Evolutionary conservation across 1,284 basidiomycete species (phyloP).

Genomic region (Boletus albobrunnescens): DNA sequence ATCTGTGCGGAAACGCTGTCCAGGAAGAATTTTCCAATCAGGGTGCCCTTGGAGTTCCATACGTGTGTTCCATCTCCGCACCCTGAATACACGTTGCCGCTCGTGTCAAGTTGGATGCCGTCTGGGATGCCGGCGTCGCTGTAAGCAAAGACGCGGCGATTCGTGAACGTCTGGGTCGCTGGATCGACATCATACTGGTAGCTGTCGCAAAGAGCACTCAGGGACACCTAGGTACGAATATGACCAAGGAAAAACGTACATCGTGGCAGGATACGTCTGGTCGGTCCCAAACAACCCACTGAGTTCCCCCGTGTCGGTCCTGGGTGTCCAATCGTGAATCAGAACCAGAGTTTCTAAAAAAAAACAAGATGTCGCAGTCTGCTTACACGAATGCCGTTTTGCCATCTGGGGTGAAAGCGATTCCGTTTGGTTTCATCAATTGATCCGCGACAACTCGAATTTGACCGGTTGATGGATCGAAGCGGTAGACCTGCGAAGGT

Average conservation of each 20-base stretch:
- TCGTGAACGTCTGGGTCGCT: conserved; percentile 50
- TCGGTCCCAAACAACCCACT: conserved; percentile 53
- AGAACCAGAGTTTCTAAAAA: no score
- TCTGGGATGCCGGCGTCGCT: conserved; percentile 66
- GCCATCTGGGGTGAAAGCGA: conserved; percentile 67
- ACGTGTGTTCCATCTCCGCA: conserved; percentile 42
- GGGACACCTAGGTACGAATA: background rate
- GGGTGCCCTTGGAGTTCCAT: conserved; percentile 57
- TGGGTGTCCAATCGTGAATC: conserved; percentile 22
- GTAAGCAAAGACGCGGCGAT: conserved; percentile 71
- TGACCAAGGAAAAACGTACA: conserved; percentile 41
- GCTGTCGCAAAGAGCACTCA: conserved; percentile 38
- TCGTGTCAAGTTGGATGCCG: conserved; percentile 49
- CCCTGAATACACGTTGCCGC: conserved; percentile 21
- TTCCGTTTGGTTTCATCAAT: conserved; percentile 59
- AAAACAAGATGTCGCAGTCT: conserved; percentile 10
- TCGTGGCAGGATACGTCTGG: conserved; percentile 61
- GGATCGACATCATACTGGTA: conserved; percentile 70
- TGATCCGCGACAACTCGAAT: conserved; percentile 70
- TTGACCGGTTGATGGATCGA: conserved; percentile 60
- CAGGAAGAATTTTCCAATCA: conserved; percentile 74
- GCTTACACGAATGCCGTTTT: conserved; percentile 64
- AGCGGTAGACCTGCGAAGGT: conserved; percentile 71
- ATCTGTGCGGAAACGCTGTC: conserved; percentile 58
- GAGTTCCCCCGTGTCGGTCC: conserved; percentile 50